Evolutionary conservation across 768 basidiomycete species (phyloP).

Genomic region (Naganishia vaughanmartiniae): DNA sequence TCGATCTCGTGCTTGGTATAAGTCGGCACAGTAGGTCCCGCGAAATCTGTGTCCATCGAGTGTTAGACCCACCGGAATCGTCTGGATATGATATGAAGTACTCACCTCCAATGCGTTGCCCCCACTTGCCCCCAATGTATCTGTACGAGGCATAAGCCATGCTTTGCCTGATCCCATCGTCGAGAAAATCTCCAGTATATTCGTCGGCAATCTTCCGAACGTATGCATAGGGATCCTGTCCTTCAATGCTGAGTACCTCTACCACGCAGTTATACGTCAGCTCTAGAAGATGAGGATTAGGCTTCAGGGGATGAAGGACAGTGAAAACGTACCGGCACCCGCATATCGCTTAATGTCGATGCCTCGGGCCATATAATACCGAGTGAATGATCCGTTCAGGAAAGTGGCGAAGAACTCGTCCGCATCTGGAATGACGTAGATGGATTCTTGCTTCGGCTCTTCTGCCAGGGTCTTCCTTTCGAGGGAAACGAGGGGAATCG

Average conservation of each 20-base stretch:
- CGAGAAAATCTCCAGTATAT: slow-evolving; percentile 65
- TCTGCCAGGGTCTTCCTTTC: slow-evolving; percentile 55
- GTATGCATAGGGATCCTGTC: slow-evolving; percentile 59
- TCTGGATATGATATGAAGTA: neutral
- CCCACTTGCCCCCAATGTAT: slow-evolving; percentile 55
- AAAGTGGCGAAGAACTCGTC: slow-evolving; percentile 57
- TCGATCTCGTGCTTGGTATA: slow-evolving; percentile 53
- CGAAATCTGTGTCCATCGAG: slow-evolving; percentile 50
- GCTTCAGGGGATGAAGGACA: neutral
- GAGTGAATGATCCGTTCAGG: slow-evolving; percentile 57
- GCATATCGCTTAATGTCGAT: slow-evolving; percentile 65
- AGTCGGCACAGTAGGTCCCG: slow-evolving; percentile 59
- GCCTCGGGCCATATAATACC: slow-evolving; percentile 56
- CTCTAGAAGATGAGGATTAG: neutral
- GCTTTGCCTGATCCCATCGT: slow-evolving; percentile 65
- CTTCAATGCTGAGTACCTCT: slow-evolving; percentile 59
- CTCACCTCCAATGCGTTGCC: slow-evolving; percentile 58
- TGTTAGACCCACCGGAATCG: too few species aligned
- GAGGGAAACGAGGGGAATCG: slow-evolving; percentile 60
- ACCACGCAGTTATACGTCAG: neutral
- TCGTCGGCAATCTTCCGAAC: slow-evolving; percentile 61
- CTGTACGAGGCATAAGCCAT: slow-evolving; percentile 63
- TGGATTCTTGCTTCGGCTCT: slow-evolving; percentile 41
- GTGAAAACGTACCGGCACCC: slow-evolving; percentile 54
- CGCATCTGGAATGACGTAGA: slow-evolving; percentile 61